Base-by-base conservation (phyloP, 2,329 filamentous ascomycete species). In the Xylaria sp. region DNA sequence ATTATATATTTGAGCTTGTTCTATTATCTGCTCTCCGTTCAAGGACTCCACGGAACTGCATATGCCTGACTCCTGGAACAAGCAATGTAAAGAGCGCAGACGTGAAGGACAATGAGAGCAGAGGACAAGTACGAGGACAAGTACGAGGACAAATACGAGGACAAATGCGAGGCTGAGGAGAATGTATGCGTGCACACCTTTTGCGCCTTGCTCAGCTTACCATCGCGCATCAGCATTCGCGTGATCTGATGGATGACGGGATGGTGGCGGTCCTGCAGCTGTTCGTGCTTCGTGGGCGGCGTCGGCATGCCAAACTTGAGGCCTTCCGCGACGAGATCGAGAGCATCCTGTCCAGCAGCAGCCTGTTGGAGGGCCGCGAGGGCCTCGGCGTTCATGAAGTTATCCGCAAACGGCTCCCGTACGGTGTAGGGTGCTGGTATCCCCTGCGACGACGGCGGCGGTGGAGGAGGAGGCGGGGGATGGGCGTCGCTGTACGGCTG, bases 141-240 rank as follows among this genome's bases (percentile, higher is more conserved):
- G 1, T 23, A 8, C 8, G 8, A 23, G 46, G n/a, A 25, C 23
- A 25, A 25, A 25, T 2, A 3, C 23, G 23, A 25, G 23, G n/a
- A 20, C 9, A 8, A 20, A 3, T 23, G n/a, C 8, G 8, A 23
- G 46, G n/a, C 3, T 15, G n/a, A 7, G 46, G 23, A 44, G 12
- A 6, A 48, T 3, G 46, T 7, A 23, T 28, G 70, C 67, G 73
- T 69, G 46, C 71, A 41, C 65, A 97, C 94, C 84, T 90, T 90
- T 81, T 99, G 94, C n/a, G 96, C 96, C 80, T 89, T 87, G 78
- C 91, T 92, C 79, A 97, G 89, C 85, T 98, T 97, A 75, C 96
- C 96, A 81, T 98, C 89, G 76, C 86, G 86, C 95, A 98, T 99
- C 72, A 99, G 82, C 74, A 97, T 85, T 79, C 94, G 94, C 20